Conservation (phyloP, 1,284 basidiomycete genomes). For the Mycena sp. region DNA sequence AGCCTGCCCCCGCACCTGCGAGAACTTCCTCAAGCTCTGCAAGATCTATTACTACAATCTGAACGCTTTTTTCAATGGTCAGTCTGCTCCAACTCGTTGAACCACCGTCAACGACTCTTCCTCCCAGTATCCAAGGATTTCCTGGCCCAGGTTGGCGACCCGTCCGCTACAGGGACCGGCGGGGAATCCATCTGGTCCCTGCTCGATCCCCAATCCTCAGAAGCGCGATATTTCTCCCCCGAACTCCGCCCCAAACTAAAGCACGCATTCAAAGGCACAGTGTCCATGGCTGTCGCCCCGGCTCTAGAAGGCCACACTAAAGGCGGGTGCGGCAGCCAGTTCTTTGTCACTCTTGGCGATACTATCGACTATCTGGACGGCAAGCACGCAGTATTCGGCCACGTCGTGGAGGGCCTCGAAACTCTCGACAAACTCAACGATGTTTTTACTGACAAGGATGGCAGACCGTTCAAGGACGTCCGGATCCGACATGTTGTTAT, state of each 20-base stretch:
- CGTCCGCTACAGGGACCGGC: slow-evolving; percentile 93
- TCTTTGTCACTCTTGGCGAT: slow-evolving; percentile 94
- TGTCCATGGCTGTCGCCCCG: slow-evolving; percentile 95
- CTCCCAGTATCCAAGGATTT: slow-evolving; percentile 92
- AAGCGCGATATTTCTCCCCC: slow-evolving; percentile 83
- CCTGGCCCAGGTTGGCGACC: slow-evolving; percentile 94
- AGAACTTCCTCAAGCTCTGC: slow-evolving; percentile 98
- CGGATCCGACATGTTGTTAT: slow-evolving; percentile 93
- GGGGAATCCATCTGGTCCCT: slow-evolving; percentile 88
- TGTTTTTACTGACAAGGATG: slow-evolving; percentile 88
- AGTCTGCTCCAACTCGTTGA: slow-evolving; percentile 38
- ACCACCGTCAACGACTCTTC: slow-evolving; percentile 6
- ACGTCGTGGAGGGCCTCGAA: slow-evolving; percentile 94
- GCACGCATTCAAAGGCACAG: slow-evolving; percentile 87
- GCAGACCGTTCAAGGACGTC: slow-evolving; percentile 92
- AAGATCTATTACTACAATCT: slow-evolving; percentile 97
- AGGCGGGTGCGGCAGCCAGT: slow-evolving; percentile 93
- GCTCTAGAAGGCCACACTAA: slow-evolving; percentile 66
- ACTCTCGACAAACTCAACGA: slow-evolving; percentile 95
- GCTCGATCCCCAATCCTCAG: slow-evolving; percentile 59
- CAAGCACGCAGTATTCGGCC: slow-evolving; percentile 95
- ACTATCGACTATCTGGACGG: slow-evolving; percentile 95
- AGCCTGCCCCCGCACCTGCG: slow-evolving; percentile 87
- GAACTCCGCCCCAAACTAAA: slow-evolving; percentile 86
- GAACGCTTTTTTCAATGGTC: slow-evolving; percentile 97